These are phyloP conservation scores for Alternaria panax DNA, from an alignment of 2,329 filamentous ascomycete species.

Conservation along the genomic window DNA sequence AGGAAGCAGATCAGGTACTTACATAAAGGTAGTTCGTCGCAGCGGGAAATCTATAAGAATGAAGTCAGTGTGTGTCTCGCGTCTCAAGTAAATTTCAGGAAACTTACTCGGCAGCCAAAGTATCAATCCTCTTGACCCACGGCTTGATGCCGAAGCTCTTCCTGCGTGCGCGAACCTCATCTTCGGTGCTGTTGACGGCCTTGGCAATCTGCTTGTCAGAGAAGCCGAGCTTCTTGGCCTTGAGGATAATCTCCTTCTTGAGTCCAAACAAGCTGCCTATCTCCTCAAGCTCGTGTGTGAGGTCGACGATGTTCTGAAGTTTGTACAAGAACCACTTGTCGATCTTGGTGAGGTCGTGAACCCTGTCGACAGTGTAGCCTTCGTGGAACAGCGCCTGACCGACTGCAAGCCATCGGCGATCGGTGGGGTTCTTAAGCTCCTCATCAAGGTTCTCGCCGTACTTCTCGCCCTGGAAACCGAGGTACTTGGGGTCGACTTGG, in stretches of 20 bases:
- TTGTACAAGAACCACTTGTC: slow-evolving; percentile 99
- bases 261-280: slow-evolving; percentile 83
- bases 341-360: slow-evolving; percentile 96
- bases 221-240: slow-evolving; percentile 98
- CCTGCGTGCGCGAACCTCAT: slow-evolving; percentile 84
- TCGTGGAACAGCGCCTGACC: slow-evolving; percentile 98
- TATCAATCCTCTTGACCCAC: slow-evolving; percentile 99
- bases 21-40: slow-evolving; percentile 10
- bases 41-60: not conserved
- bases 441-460: slow-evolving; percentile 88
- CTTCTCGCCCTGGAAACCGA: slow-evolving; percentile 93
- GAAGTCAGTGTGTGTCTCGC: not conserved
- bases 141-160: slow-evolving; percentile 88
- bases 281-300: slow-evolving; percentile 82
- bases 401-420: slow-evolving; percentile 96
- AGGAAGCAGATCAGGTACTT: not conserved
- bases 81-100: not conserved
- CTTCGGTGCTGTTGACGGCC: slow-evolving; percentile 84
- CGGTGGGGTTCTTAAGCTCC: slow-evolving; percentile 88
- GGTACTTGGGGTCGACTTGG: slow-evolving; percentile 89
- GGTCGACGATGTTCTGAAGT: slow-evolving; percentile 95
- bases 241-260: slow-evolving; percentile 86
- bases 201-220: slow-evolving; percentile 93
- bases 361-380: slow-evolving; percentile 87
- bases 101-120: slow-evolving; percentile 79